A percentile compares a stretch with the other conserved stretches of the same genome.
These are phyloP conservation scores for Paraurostyla sp. DNA, from an alignment of 73 alveolate genomes.

Conservation along the genomic window DNA sequence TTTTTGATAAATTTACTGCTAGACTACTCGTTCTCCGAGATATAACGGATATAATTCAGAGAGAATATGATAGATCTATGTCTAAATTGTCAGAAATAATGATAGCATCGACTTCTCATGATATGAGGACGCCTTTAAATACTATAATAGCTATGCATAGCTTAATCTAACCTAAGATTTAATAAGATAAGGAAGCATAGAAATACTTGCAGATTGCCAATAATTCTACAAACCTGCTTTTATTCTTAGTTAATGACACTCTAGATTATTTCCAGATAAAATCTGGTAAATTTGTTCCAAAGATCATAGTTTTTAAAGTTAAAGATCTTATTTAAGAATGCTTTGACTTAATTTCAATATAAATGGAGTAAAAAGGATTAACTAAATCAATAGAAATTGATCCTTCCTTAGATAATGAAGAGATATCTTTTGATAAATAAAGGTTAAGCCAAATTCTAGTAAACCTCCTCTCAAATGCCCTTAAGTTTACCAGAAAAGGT, in stretches of 20 bases:
- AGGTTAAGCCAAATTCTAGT: not conserved
- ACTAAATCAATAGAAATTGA: not conserved
- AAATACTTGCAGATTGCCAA: not conserved
- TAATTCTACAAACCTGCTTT: not conserved
- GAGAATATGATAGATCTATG: conserved; percentile 6
- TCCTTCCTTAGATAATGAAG: not conserved
- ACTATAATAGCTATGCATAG: conserved; percentile 10
- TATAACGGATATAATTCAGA: not conserved
- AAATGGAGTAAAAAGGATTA: not conserved
- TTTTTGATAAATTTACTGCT: not conserved
- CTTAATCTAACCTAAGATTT: too few species aligned
- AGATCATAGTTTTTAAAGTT: not conserved
- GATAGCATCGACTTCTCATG: conserved; percentile 51
- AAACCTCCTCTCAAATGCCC: not conserved
- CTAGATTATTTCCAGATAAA: not conserved
- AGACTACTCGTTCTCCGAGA: not conserved
- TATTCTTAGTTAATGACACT: conserved; percentile 26
- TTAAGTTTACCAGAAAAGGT: not conserved
- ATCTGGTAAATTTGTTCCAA: not conserved
- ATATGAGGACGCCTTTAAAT: conserved; percentile 16
- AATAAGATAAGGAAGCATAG: too few species aligned
- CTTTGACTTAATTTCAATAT: not conserved
- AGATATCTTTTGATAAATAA: not conserved
- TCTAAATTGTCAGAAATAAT: conserved; percentile 24
- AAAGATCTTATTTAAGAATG: not conserved